A percentile compares a stretch with the other conserved stretches of the same genome.
phyloP scores from a whole-genome alignment of 345 rosid species.

The Reutealis trisperma region DNA sequence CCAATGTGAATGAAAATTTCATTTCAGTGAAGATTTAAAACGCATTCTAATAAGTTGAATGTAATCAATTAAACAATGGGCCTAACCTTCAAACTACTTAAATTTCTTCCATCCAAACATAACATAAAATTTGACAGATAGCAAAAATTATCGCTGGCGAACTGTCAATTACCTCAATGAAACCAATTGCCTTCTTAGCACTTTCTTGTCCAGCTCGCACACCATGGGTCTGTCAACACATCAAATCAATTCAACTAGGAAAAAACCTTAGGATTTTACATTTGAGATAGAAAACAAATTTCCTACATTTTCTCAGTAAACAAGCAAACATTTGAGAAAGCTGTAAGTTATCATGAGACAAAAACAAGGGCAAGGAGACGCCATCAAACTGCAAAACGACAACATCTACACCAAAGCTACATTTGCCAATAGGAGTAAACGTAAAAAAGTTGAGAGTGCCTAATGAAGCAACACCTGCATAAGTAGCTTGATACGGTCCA shows the following conservation, averaged over 20 bases:
- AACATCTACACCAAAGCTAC: neutral
- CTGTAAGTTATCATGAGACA: neutral
- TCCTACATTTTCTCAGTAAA: slow-evolving; percentile 6
- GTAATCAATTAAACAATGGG: neutral
- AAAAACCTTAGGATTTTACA: neutral
- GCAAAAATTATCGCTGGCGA: neutral
- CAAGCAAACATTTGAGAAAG: neutral
- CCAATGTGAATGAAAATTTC: neutral
- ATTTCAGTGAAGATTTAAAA: neutral
- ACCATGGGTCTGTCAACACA: slow-evolving; percentile 66
- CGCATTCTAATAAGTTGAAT: neutral
- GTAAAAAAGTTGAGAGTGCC: neutral
- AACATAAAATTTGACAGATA: neutral
- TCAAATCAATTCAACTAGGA: neutral
- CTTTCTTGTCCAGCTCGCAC: slow-evolving; percentile 64
- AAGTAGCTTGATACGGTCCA: slow-evolving; percentile 93
- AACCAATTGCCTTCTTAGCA: slow-evolving; percentile 79
- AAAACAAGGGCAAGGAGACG: neutral
- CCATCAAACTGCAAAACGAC: neutral
- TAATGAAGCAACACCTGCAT: slow-evolving; percentile 66
- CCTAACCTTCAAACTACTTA: neutral
- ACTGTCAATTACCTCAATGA: slow-evolving; percentile 55
- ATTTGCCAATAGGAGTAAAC: neutral
- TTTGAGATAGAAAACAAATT: neutral
- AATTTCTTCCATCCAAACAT: neutral